Evolutionary conservation across 1,139 yeast genomes (phyloP), one percentile per base, ranked within the genome.

Genomic region (Lodderomyces parapsilosis): DNA sequence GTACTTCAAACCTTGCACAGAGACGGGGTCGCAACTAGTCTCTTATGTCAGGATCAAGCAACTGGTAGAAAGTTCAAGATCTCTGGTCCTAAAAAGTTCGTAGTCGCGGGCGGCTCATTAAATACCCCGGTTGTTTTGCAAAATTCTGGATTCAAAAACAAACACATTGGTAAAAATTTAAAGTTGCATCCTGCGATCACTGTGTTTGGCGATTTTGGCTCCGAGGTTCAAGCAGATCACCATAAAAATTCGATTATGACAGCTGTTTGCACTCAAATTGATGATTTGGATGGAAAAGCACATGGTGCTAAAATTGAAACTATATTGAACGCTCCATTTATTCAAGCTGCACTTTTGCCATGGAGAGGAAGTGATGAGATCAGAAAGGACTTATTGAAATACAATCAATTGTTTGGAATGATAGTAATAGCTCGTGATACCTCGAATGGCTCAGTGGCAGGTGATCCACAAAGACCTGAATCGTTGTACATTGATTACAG

Each of bases 291-390:
- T 54, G 83, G 83, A 2, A 62, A 70, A 47, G 78, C 70, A 2
- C 82, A 79, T 54, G 86, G 86, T 2, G 77, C 81, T 10, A 74
- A 72, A 56, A 67, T 80, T 43, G 85, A 80, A 57, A 65, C 82
- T 2, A 49, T 77, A 15, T 62, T 74, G 35, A 80, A 76, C 51
- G 60, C 70, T 10, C 85, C 84, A 2, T 57, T 58, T 38, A 46
- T 76, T 19, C 68, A 71, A 42, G 47, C 64, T 15, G 58, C 60
- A 18, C 70, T 70, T 47, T 39, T 66, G 7, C 82, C 83, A 3
- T 80, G 81, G 80, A 50, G 56, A 18, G 56, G 63, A 8, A 67
- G 76, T 35, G 61, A 59, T 33, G 60, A 63, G 28, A 49, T 55
- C 32, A 66, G 80, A 46, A 54, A 59, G 39, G 63, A 64, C 37